phyloP scores from a whole-genome alignment of 2,329 filamentous ascomycete species.

The Penicillium polonicum region DNA sequence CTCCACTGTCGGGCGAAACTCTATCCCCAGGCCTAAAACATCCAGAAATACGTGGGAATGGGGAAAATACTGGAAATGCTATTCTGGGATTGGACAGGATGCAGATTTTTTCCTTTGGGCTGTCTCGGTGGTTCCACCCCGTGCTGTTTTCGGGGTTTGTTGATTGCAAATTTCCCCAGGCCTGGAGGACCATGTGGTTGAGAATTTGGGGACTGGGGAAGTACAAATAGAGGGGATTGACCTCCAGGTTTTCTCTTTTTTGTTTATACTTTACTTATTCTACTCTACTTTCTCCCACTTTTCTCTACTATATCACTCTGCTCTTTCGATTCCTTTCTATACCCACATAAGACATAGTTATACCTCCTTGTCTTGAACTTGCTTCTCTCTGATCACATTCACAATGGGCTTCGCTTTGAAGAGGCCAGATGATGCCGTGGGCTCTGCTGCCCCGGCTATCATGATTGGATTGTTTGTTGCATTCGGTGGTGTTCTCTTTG shows the following conservation, averaged over 20 bases:
- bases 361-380: background rate
- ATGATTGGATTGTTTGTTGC: conserved; percentile 59
- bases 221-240: conserved; percentile 6
- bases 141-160: conserved; percentile 4
- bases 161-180: conserved; percentile 2
- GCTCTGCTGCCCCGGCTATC: conserved; percentile 51
- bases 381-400: background rate
- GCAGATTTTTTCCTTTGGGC: background rate
- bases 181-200: conserved; percentile 7
- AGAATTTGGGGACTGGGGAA: background rate
- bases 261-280: background rate
- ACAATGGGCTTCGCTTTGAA: conserved; percentile 46
- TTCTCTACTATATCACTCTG: background rate
- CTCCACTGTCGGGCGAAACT: conserved; percentile 2
- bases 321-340: background rate
- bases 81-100: background rate
- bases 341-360: background rate
- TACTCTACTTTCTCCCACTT: background rate
- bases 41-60: background rate
- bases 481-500: conserved; percentile 60
- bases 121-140: background rate
- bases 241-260: background rate
- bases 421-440: conserved; percentile 47
- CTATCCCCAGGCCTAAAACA: conserved; percentile 12
- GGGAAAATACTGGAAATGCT: background rate